phyloP scores from a whole-genome alignment of 768 basidiomycete genomes.

The Phallus indusiatus region DNA sequence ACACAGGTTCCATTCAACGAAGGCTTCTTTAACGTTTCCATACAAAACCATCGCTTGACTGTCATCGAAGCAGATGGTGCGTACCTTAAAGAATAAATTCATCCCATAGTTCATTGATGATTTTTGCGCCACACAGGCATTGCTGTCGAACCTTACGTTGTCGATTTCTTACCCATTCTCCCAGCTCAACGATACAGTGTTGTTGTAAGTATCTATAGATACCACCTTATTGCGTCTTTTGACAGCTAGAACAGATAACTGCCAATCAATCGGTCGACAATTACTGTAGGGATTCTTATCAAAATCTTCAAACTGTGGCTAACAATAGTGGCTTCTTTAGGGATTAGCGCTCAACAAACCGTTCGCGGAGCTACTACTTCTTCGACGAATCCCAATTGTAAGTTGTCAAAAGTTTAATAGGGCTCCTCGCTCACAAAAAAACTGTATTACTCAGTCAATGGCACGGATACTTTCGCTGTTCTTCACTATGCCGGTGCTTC shows the following conservation, averaged over 20 bases:
- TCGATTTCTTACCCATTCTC: constrained; percentile 18
- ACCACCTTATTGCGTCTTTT: not conserved
- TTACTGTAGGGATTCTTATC: constrained; percentile 15
- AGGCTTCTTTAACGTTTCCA: constrained; percentile 27
- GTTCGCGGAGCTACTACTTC: not conserved
- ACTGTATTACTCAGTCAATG: constrained; percentile 27
- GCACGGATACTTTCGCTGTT: constrained; percentile 31
- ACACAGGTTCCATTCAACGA: constrained; percentile 24
- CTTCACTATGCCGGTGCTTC: constrained; percentile 39
- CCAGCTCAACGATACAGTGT: constrained; percentile 23
- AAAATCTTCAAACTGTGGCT: not conserved
- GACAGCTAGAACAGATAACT: constrained; percentile 10
- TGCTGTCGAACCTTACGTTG: constrained; percentile 13
- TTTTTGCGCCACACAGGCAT: not conserved
- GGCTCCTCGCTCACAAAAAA: not conserved
- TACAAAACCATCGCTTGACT: constrained; percentile 19
- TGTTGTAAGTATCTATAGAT: constrained; percentile 14
- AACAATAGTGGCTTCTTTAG: not conserved
- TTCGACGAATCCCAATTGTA: not conserved
- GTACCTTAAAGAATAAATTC: not conserved
- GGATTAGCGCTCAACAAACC: constrained; percentile 9
- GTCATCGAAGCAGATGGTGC: constrained; percentile 21
- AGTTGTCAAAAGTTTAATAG: not conserved
- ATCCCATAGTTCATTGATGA: not conserved
- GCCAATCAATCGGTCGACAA: constrained; percentile 16